Base-by-base conservation (phyloP, 176 grass and related monocot genomes). In the Oryza glumipatula region DNA sequence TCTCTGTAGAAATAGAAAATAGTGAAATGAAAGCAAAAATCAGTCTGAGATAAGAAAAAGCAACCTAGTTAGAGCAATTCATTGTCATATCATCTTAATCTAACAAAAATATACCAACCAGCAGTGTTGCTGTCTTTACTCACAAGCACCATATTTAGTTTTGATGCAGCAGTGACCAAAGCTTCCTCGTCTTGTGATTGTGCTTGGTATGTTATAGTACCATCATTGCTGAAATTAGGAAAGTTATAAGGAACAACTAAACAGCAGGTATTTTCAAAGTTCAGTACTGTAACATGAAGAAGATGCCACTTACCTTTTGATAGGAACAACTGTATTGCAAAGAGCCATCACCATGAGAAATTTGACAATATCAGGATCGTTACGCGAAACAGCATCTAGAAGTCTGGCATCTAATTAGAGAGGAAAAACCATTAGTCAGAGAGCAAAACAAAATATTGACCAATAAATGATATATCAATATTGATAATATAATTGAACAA, bases 111-210 rank as follows among this genome's bases (percentile, higher is more conserved):
- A 77, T 66, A 70, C 87, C 52, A 85, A 98, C 93, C 93, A 88
- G 84, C 87, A 82, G 5, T 85, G 52, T 30, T 92, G 71, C 80
- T 89, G 72, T 93, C 80, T 86, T 92, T 98, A 84, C 76, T 85
- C 52, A 86, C 82, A 82, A 98, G 95, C 81, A 83, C 66, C 95
- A 98, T 87, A 93, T 93, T 86, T 85, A 98, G 76, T 44, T 69
- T 66, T 82, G 87, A 88, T 90, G 93, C 91, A 48, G 89, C 95
- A 86, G 69, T 85, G 73, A 98, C 95, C 84, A 98, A 83, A 80
- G 95, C 95, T 90, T 95, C 95, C 76, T 98, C 95, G 88, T 98
- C 95, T 79, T 98, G 91, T 44, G 95, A 98, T 79, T 98, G 95
- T 70, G 95, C 93, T 91, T 95, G 95, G 83, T 98, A 98, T 46